Conservation (phyloP, 805 yeast genomes). For the Kazachstania psychrophila region DNA sequence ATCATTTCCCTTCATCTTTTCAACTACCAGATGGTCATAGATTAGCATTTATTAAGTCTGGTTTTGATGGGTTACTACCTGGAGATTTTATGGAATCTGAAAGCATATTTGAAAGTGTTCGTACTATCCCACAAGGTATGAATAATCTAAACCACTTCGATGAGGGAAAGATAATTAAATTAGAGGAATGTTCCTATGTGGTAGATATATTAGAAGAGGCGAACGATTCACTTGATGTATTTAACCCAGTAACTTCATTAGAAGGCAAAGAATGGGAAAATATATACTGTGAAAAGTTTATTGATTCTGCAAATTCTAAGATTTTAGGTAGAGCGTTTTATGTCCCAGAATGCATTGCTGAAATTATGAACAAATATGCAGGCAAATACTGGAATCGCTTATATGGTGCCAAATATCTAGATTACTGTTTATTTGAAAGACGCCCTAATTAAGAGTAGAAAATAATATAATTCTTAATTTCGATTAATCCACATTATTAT, state of each 20-base stretch:
- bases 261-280: conserved; percentile 38
- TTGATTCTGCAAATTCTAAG: conserved; percentile 43
- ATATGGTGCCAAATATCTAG: conserved; percentile 36
- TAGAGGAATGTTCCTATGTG: conserved; percentile 54
- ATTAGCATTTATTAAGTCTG: conserved; percentile 59
- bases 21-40: conserved; percentile 60
- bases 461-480: no score
- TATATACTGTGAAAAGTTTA: conserved; percentile 39
- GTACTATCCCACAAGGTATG: conserved; percentile 53
- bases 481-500: no score
- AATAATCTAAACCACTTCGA: conserved; percentile 68
- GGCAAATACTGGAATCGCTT: conserved; percentile 13
- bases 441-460: no score
- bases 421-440: conserved; percentile 41
- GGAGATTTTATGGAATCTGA: conserved; percentile 62
- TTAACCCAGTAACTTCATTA: conserved; percentile 16
- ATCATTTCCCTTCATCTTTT: conserved; percentile 81
- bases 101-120: conserved; percentile 31
- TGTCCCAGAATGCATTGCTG: conserved; percentile 35
- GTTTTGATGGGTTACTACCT: conserved; percentile 81
- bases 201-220: conserved; percentile 52
- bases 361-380: conserved; percentile 18
- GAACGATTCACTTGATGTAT: conserved; percentile 38
- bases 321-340: conserved; percentile 49
- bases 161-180: conserved; percentile 40